Base-by-base conservation (phyloP, 2,329 filamentous ascomycete genomes). In the Gyromitra esculenta region DNA sequence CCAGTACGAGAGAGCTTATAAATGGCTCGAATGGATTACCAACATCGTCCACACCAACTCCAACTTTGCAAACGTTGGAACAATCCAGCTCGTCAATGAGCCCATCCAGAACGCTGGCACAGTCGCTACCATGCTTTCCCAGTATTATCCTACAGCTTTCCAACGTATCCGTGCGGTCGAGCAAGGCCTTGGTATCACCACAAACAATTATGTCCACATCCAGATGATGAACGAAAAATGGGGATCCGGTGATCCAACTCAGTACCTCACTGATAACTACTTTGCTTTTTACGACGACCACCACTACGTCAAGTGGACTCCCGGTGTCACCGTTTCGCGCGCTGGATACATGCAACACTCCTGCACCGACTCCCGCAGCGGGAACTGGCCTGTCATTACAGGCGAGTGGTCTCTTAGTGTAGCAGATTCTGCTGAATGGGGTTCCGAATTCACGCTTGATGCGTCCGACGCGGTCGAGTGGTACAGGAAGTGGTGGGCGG, bases 401-500 rank as follows among this genome's bases (percentile, higher is more conserved):
- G 88, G 88, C 41, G 89, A 91, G 81, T 91, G 87, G 86, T 86
- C 85, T 54, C 81, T 91, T 6, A 85, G 84, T 50, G 85, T 88
- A 0, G 86, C 87, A 8, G 85, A 86, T 76, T 81, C 85, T 18
- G 82, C 88, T 6, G 83, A 89, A 81, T 83, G 82, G 80, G 85
- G 78, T 82, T 83, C 8, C 81, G 80, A 68, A 79, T 81, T 43
- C 84, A 87, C 71, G 80, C 82, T 81, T 31, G 67, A 57, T 15
- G 75, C 69, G 11, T 50, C 77, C 9, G 82, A 80, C 15, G 84
- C 85, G 43, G 80, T 81, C 68, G 83, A 81, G 1, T 91, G 89
- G 81, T 90, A 90, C 81, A 82, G 79, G 60, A 82, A 85, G 57
- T 90, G 86, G 85, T 90, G 88, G 82, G 86, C 86, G 0, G 88